Evolutionary conservation across 129 eudicot species (phyloP).

Genomic region (Calendula officinalis): DNA sequence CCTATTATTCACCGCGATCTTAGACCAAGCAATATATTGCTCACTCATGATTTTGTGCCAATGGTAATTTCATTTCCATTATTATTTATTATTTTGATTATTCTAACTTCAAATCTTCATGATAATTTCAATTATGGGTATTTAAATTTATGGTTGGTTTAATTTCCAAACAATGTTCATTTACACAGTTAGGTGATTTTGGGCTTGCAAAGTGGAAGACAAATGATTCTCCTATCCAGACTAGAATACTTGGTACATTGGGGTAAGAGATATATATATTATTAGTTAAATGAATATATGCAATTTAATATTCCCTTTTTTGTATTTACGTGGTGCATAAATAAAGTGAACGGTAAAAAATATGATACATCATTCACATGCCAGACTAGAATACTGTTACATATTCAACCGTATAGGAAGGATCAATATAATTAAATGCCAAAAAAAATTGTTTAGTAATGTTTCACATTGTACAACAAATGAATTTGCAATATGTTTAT

Average conservation of each 20-base stretch:
- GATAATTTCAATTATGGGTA: constrained; percentile 1
- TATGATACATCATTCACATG: neutral
- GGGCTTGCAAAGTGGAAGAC: constrained; percentile 87
- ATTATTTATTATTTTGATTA: constrained; percentile 2
- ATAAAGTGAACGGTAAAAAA: neutral
- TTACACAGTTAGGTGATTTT: constrained; percentile 66
- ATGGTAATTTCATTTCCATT: constrained; percentile 43
- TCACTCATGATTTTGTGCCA: constrained; percentile 83
- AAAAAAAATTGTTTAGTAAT: too few relatives aligned
- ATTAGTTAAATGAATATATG: neutral
- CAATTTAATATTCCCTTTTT: neutral
- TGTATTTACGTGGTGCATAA: neutral
- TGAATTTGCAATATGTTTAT: too few relatives aligned
- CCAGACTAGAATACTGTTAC: neutral
- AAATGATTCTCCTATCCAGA: constrained; percentile 49
- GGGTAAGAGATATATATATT: constrained; percentile 44
- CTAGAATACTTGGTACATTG: constrained; percentile 73
- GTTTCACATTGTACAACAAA: too few relatives aligned
- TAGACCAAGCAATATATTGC: constrained; percentile 79
- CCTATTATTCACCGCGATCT: constrained; percentile 84
- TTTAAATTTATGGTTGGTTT: constrained; percentile 1
- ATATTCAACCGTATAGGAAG: too few relatives aligned
- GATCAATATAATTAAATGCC: too few relatives aligned
- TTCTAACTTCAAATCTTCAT: constrained; percentile 1
- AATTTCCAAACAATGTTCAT: constrained; percentile 11